Conservation (phyloP, 2,329 filamentous ascomycete species). For the Camillea tinctor region DNA sequence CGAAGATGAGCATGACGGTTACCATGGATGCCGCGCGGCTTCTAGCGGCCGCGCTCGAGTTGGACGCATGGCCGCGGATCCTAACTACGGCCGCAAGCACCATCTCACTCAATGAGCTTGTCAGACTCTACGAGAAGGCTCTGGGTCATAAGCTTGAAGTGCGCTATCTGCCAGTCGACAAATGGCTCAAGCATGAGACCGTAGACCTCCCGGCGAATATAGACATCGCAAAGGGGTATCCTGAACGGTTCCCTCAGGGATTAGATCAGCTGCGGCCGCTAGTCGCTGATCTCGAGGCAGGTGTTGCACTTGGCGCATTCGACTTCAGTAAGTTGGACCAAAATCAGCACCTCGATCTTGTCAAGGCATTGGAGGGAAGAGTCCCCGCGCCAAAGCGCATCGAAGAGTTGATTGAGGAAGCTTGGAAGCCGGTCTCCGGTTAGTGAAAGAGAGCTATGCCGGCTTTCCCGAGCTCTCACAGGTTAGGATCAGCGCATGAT, state of each 20-base stretch:
- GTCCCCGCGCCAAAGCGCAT: constrained; percentile 11
- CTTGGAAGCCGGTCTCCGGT: constrained; percentile 9
- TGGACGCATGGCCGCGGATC: constrained; percentile 31
- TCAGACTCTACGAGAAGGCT: constrained; percentile 21
- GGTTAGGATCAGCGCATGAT: too few species aligned
- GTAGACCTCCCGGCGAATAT: constrained; percentile 28
- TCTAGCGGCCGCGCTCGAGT: constrained; percentile 29
- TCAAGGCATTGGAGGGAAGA: constrained; percentile 19
- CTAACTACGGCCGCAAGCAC: constrained; percentile 29
- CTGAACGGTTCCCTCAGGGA: constrained; percentile 28
- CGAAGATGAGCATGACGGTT: constrained; percentile 32
- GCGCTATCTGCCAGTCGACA: constrained; percentile 26
- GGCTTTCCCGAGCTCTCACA: too few species aligned
- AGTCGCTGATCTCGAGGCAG: constrained; percentile 32
- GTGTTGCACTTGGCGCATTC: constrained; percentile 31
- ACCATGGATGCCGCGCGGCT: constrained; percentile 34
- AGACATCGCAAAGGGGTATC: constrained; percentile 22
- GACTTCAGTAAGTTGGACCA: constrained; percentile 22
- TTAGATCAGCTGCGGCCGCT: constrained; percentile 25
- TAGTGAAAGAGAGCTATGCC: too few species aligned
- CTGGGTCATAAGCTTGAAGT: constrained; percentile 25
- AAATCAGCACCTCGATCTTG: constrained; percentile 19
- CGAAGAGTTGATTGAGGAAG: constrained; percentile 19
- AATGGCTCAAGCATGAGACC: constrained; percentile 21
- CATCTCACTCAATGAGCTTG: constrained; percentile 31